Percentiles rank a stretch among this genome's conserved stretches.
Conservation (phyloP, 345 rosid genomes). For the Salix koriyanagi region DNA sequence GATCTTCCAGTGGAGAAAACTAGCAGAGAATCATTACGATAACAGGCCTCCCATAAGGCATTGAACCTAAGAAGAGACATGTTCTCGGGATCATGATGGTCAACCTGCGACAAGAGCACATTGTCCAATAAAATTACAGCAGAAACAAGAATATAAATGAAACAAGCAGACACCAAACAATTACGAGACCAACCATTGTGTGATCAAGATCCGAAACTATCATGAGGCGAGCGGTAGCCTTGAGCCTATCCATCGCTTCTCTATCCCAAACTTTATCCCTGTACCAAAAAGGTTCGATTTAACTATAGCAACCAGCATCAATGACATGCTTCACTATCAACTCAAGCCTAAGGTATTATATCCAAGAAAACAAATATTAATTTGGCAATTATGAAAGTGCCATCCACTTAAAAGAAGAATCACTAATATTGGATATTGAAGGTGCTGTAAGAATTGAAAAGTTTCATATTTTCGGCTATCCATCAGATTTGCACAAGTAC, state of each 20-base stretch:
- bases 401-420: not conserved
- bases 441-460: not conserved
- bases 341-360: not conserved
- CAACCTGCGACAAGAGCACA: constrained; percentile 53
- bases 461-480: not conserved
- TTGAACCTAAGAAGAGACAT: constrained; percentile 67
- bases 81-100: constrained; percentile 86
- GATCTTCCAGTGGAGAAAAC: constrained; percentile 86
- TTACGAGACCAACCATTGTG: constrained; percentile 58
- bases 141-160: constrained; percentile 1
- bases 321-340: not conserved
- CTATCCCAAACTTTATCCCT: not conserved
- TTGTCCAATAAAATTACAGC: not conserved
- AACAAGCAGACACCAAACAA: constrained; percentile 14
- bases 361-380: not conserved
- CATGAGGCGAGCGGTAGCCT: constrained; percentile 71
- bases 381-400: not conserved
- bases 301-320: not conserved
- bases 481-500: not conserved
- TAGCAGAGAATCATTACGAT: constrained; percentile 66
- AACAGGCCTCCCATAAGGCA: constrained; percentile 80
- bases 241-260: constrained; percentile 58
- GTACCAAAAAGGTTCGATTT: not conserved
- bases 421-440: not conserved
- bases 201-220: constrained; percentile 96